Conservation (phyloP, 1,284 basidiomycete species). For the Schizophyllum commune region DNA sequence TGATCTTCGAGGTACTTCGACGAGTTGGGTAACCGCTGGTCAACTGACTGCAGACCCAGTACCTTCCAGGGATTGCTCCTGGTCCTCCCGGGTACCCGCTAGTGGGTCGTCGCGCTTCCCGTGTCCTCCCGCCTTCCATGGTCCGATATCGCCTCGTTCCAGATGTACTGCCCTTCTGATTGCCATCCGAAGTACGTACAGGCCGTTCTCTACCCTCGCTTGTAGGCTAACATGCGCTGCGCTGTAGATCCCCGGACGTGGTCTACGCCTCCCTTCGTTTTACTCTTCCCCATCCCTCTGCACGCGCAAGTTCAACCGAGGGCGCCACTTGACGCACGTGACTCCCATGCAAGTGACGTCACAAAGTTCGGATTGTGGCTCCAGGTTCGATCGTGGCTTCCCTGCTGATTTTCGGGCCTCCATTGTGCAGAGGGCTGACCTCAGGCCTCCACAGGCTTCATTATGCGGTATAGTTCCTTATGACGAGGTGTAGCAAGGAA, state of each 20-base stretch:
- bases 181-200: background rate
- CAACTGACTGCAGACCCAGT: no score
- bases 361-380: background rate
- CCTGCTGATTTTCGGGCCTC: background rate
- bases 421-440: background rate
- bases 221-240: background rate
- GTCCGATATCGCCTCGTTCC: no score
- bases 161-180: no score
- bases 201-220: background rate
- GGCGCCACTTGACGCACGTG: background rate
- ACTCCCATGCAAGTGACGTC: background rate
- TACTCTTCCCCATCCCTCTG: background rate
- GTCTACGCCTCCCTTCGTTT: background rate
- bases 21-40: no score
- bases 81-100: no score
- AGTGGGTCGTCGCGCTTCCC: no score
- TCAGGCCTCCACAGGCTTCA: no score
- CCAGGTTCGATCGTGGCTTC: background rate
- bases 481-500: no score
- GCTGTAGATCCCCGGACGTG: background rate
- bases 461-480: no score
- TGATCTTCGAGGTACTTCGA: no score
- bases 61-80: no score
- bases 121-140: no score
- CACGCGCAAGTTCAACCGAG: background rate